Percentiles rank a stretch among this genome's conserved stretches.
These are phyloP conservation scores for Sisymbrium irio DNA, from an alignment of 345 rosid species.

Conservation along the genomic window DNA sequence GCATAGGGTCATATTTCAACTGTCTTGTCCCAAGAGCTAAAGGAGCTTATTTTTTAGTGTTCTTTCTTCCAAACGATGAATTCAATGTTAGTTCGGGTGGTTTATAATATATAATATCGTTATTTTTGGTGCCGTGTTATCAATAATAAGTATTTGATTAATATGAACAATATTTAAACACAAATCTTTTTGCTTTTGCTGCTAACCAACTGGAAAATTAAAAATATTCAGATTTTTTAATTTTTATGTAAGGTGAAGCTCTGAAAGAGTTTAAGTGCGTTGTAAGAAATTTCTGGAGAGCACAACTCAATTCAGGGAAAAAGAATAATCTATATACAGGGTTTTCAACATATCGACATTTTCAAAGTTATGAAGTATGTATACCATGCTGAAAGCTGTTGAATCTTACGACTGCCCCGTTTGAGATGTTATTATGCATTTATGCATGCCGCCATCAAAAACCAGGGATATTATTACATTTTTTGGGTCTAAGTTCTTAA, in stretches of 20 bases:
- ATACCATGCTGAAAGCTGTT: neutral
- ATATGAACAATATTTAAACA: slow-evolving; percentile 8
- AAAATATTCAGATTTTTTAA: neutral
- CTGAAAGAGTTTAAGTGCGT: neutral
- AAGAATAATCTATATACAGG: no score
- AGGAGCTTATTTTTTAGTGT: slow-evolving; percentile 17
- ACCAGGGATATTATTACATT: no score
- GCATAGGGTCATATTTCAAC: slow-evolving; percentile 40
- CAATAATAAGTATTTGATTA: slow-evolving; percentile 12
- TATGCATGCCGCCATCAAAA: neutral
- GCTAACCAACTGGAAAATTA: neutral
- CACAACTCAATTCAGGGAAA: neutral
- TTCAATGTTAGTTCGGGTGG: slow-evolving; percentile 20
- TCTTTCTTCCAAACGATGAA: slow-evolving; percentile 25
- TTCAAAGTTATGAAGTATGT: neutral
- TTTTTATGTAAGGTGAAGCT: neutral
- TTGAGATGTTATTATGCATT: neutral
- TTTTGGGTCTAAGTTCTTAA: neutral
- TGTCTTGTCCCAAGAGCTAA: slow-evolving; percentile 38
- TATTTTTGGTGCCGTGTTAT: neutral
- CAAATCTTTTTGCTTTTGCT: neutral
- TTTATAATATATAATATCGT: neutral
- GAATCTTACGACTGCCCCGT: neutral
- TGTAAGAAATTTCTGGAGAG: neutral
- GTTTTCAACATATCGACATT: neutral